These are phyloP conservation scores for Anisodus acutangulus DNA, from an alignment of 257 asterid genomes.

Conservation along the genomic window DNA sequence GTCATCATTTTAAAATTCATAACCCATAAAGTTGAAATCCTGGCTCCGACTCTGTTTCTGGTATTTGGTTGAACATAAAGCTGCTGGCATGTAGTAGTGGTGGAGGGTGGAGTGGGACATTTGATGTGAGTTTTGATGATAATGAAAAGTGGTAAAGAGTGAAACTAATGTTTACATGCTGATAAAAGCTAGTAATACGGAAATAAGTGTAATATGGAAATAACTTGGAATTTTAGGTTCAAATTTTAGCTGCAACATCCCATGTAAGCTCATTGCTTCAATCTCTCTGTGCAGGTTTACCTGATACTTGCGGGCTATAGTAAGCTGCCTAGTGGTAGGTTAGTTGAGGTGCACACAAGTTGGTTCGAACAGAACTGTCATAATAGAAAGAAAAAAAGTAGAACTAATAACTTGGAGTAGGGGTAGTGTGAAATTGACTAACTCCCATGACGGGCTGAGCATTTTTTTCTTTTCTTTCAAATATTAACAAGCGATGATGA, in stretches of 20 bases:
- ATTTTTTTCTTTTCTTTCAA: neutral
- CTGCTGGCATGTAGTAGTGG: neutral
- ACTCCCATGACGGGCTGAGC: neutral
- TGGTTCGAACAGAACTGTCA: neutral
- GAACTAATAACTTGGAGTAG: neutral
- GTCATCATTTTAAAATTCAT: no score
- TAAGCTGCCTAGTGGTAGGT: neutral
- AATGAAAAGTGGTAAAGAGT: neutral
- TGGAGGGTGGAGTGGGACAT: constrained; percentile 20
- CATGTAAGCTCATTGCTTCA: neutral
- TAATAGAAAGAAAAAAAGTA: neutral
- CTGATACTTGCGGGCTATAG: neutral
- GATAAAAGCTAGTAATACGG: neutral
- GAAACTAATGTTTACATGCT: neutral
- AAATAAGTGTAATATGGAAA: neutral
- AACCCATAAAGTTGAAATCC: no score
- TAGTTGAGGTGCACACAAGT: neutral
- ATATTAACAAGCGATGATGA: neutral
- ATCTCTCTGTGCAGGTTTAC: neutral
- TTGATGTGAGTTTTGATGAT: neutral
- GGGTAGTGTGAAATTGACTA: constrained; percentile 19
- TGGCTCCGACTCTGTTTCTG: no score
- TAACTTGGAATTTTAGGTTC: constrained; percentile 21
- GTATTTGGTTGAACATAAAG: neutral
- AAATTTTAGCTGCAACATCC: neutral